Conservation (phyloP, 1,284 basidiomycete genomes). For the Leccinum fuscescens region DNA sequence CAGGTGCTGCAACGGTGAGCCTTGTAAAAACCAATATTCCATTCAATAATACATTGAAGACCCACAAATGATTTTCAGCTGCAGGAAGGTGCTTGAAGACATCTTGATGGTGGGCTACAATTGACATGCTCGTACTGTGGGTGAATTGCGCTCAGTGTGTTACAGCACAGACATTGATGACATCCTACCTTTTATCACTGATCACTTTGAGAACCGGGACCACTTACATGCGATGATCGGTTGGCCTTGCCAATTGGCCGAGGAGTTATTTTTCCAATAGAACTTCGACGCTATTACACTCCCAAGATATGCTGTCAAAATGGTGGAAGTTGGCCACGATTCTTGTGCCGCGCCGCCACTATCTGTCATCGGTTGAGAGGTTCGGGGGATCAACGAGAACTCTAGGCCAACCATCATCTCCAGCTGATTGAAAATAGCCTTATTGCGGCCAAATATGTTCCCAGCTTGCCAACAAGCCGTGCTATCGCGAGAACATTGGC, state of each 20-base stretch:
- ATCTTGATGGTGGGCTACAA: neutral
- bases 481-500: neutral
- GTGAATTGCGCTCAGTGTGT: neutral
- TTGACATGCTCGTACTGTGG: slow-evolving; percentile 2
- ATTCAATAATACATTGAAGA: neutral
- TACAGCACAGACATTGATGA: too few species aligned
- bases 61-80: slow-evolving; percentile 9
- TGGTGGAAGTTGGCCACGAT: neutral
- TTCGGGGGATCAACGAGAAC: neutral
- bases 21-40: slow-evolving; percentile 4
- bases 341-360: neutral
- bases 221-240: slow-evolving; percentile 3
- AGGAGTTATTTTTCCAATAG: neutral
- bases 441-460: neutral
- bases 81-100: neutral
- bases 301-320: neutral
- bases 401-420: neutral
- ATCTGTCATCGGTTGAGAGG: too few species aligned
- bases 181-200: slow-evolving; percentile 18
- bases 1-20: neutral
- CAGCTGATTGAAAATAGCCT: neutral
- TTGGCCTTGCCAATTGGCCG: slow-evolving; percentile 12
- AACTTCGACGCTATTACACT: neutral
- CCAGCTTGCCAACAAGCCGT: slow-evolving; percentile 16
- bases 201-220: too few species aligned